A percentile compares a stretch with the other conserved stretches of the same genome.
These are phyloP conservation scores for Neocallimastix lanati DNA, from an alignment of 192 early-diverging fungal genomes.

Conservation along the genomic window DNA sequence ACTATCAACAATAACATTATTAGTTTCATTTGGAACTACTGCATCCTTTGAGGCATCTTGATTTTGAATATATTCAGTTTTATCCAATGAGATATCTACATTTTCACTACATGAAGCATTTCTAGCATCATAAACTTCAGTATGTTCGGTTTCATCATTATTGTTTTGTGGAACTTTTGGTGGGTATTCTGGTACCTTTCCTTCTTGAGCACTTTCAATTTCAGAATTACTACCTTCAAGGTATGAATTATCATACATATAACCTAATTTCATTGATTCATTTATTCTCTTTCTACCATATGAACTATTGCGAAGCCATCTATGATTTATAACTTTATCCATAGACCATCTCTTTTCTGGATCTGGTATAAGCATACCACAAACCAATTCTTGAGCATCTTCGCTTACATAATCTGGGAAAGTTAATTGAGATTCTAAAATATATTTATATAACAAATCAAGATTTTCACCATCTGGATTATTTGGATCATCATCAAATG, in stretches of 20 bases:
- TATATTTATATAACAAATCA: conserved; percentile 40
- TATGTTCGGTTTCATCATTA: background rate
- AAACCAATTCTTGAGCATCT: conserved; percentile 21
- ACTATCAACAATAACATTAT: too few relatives aligned
- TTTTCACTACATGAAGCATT: too few relatives aligned
- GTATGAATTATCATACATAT: background rate
- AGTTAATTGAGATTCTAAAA: conserved; percentile 29
- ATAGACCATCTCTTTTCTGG: conserved; percentile 6
- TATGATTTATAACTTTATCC: background rate
- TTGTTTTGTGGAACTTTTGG: background rate
- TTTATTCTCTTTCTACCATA: background rate
- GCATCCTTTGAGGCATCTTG: background rate
- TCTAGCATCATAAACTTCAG: background rate
- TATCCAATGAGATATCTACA: background rate
- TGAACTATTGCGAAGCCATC: background rate
- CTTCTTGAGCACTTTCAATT: background rate
- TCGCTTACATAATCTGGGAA: conserved; percentile 15
- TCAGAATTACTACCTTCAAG: background rate
- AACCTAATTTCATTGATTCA: background rate
- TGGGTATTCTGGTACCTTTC: background rate
- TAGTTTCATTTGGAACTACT: background rate
- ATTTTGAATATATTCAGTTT: background rate
- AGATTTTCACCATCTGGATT: conserved; percentile 41
- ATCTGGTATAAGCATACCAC: conserved; percentile 23
- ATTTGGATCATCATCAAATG: conserved; percentile 37